phyloP scores from a whole-genome alignment of 495 filamentous ascomycete species.

The Lindgomyces ingoldianus region DNA sequence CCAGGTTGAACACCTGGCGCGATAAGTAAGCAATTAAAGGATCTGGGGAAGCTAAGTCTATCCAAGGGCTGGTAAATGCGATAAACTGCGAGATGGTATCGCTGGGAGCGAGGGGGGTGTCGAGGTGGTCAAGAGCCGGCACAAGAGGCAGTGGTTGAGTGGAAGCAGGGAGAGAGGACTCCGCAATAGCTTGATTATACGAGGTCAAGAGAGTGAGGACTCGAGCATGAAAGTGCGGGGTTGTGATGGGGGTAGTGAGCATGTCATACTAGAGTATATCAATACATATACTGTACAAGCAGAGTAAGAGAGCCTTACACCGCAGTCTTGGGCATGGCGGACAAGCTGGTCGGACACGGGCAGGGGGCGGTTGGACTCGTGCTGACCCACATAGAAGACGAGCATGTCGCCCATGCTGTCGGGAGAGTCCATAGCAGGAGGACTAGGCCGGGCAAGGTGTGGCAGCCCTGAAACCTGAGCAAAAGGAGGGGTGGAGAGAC shows the following conservation, averaged over 20 bases:
- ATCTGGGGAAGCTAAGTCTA: conserved; percentile 82
- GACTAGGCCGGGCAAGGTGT: no score
- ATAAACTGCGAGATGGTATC: conserved; percentile 70
- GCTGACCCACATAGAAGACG: conserved; percentile 78
- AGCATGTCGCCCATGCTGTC: conserved; percentile 57
- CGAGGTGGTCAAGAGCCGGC: conserved; percentile 67
- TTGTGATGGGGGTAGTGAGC: conserved; percentile 87
- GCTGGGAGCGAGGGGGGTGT: conserved; percentile 73
- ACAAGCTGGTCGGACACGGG: conserved; percentile 66
- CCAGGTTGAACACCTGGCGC: conserved; percentile 82
- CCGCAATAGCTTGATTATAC: conserved; percentile 51
- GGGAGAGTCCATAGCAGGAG: conserved; percentile 37
- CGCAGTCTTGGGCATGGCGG: conserved; percentile 64
- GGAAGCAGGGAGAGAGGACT: neutral
- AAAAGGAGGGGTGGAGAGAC: neutral
- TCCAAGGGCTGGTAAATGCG: conserved; percentile 80
- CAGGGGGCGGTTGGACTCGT: conserved; percentile 67
- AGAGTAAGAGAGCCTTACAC: conserved; percentile 26
- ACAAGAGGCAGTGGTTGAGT: conserved; percentile 49
- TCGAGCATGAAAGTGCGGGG: conserved; percentile 73
- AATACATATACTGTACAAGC: conserved; percentile 11
- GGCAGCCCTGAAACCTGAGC: neutral
- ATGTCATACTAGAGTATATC: conserved; percentile 75
- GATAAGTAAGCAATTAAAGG: conserved; percentile 79
- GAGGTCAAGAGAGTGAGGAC: conserved; percentile 60